phyloP scores from a whole-genome alignment of 306 rosid genomes.

The Senna siamea region DNA sequence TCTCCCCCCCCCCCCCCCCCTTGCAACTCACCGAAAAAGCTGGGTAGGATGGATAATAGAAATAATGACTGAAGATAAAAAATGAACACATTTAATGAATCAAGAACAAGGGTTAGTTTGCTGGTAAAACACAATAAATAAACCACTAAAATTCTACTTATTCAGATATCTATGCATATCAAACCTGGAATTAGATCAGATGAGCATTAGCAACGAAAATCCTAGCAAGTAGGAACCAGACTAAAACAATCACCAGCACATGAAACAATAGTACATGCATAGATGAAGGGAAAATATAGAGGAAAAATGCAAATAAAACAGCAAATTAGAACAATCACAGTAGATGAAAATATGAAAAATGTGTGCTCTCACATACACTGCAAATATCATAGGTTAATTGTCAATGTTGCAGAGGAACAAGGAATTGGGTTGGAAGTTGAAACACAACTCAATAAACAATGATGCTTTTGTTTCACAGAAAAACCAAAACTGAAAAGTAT shows the following conservation, averaged over 20 bases:
- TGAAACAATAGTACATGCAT: neutral
- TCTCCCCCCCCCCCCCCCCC: too few relatives aligned
- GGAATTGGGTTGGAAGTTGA: conserved; percentile 25
- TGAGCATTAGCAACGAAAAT: neutral
- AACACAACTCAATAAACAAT: conserved; percentile 8
- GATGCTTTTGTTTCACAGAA: neutral
- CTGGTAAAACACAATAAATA: too few relatives aligned
- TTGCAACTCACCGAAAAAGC: too few relatives aligned
- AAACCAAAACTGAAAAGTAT: conserved; percentile 33
- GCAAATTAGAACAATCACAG: neutral
- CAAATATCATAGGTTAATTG: conserved; percentile 34
- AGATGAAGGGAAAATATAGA: neutral
- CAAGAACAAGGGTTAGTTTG: too few relatives aligned
- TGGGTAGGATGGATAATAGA: too few relatives aligned
- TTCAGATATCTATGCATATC: neutral
- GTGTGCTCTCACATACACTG: conserved; percentile 20
- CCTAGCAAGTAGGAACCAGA: neutral
- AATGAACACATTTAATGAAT: too few relatives aligned
- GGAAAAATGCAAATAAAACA: neutral
- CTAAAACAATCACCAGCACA: too few relatives aligned
- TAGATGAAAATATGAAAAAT: neutral
- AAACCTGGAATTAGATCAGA: too few relatives aligned
- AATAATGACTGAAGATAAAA: too few relatives aligned
- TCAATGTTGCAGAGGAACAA: conserved; percentile 36
- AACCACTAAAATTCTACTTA: too few relatives aligned